phyloP scores from a whole-genome alignment of 2,329 filamentous ascomycete species.

The Penicillium sp. region DNA sequence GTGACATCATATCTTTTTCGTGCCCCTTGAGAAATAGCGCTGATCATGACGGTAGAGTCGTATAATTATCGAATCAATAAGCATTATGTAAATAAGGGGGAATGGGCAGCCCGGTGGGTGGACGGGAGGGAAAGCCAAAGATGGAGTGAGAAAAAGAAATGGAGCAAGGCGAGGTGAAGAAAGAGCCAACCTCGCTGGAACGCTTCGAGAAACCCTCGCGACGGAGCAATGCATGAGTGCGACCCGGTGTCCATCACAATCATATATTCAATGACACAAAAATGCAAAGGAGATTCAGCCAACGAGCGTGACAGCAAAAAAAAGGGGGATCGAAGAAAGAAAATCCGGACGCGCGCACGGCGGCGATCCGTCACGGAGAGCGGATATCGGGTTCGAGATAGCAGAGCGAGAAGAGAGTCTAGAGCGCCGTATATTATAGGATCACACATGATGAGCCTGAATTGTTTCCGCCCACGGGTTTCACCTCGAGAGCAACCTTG shows the following conservation, averaged over 20 bases:
- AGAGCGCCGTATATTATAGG: slow-evolving; percentile 16
- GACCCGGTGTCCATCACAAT: slow-evolving; percentile 1
- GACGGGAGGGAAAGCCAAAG: too few relatives aligned
- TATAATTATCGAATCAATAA: not conserved
- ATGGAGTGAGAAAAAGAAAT: too few relatives aligned
- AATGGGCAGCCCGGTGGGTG: too few relatives aligned
- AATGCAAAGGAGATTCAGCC: slow-evolving; percentile 18
- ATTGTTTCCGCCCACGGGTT: slow-evolving; percentile 32
- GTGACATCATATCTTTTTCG: not conserved
- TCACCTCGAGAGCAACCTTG: slow-evolving; percentile 69
- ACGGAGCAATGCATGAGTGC: slow-evolving; percentile 15
- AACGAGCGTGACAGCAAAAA: slow-evolving; percentile 7
- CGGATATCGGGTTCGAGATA: not conserved
- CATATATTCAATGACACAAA: slow-evolving; percentile 8
- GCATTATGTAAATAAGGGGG: slow-evolving; percentile 7
- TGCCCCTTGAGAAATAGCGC: not conserved
- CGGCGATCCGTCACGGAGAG: too few relatives aligned
- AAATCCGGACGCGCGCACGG: not conserved
- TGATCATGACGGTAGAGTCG: not conserved
- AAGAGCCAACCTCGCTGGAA: slow-evolving; percentile 20
- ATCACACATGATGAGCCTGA: slow-evolving; percentile 32
- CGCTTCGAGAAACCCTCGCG: slow-evolving; percentile 11
- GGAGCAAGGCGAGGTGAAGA: not conserved
- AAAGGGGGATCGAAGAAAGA: not conserved
- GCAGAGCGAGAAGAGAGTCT: not conserved